Percentiles rank a stretch among this genome's conserved stretches.
These are phyloP conservation scores for Neurospora tetrasperma DNA, from an alignment of 495 filamentous ascomycete genomes.

Conservation along the genomic window DNA sequence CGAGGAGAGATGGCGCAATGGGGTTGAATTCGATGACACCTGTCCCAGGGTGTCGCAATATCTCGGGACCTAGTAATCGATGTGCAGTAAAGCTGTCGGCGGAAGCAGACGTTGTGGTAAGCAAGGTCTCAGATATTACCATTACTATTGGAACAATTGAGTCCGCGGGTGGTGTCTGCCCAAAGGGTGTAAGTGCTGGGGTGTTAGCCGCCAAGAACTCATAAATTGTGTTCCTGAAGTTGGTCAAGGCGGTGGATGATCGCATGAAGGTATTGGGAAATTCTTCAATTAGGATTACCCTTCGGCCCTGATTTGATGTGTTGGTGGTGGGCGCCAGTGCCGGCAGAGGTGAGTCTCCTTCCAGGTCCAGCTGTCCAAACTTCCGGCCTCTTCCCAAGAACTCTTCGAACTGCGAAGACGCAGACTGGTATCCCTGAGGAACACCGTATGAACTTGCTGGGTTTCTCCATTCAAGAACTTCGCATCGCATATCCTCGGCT, in stretches of 20 bases:
- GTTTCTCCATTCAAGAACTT: slow-evolving; percentile 86
- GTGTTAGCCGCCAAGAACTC: slow-evolving; percentile 58
- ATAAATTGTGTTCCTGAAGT: slow-evolving; percentile 67
- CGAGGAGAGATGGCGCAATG: slow-evolving; percentile 77
- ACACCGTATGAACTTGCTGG: slow-evolving; percentile 51
- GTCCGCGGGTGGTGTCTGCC: slow-evolving; percentile 19
- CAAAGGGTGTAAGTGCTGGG: slow-evolving; percentile 31
- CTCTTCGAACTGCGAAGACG: slow-evolving; percentile 75
- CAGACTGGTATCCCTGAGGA: slow-evolving; percentile 48
- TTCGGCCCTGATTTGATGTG: slow-evolving; percentile 13
- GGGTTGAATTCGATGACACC: slow-evolving; percentile 82
- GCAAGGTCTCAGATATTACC: slow-evolving; percentile 77
- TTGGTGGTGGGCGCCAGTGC: neutral
- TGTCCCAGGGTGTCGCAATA: slow-evolving; percentile 65
- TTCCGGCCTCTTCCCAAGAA: slow-evolving; percentile 71
- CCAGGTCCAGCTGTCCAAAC: slow-evolving; percentile 65
- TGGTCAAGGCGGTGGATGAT: slow-evolving; percentile 52
- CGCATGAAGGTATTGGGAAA: slow-evolving; percentile 76
- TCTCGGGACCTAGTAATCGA: slow-evolving; percentile 73
- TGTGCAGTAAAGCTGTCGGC: slow-evolving; percentile 86
- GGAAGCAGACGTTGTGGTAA: slow-evolving; percentile 62
- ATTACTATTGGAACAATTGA: slow-evolving; percentile 68
- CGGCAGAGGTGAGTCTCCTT: slow-evolving; percentile 19
- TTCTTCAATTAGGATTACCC: slow-evolving; percentile 81
- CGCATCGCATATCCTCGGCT: slow-evolving; percentile 56